phyloP scores from a whole-genome alignment of 805 yeast species.

The Kazachstania kunashirensis region DNA sequence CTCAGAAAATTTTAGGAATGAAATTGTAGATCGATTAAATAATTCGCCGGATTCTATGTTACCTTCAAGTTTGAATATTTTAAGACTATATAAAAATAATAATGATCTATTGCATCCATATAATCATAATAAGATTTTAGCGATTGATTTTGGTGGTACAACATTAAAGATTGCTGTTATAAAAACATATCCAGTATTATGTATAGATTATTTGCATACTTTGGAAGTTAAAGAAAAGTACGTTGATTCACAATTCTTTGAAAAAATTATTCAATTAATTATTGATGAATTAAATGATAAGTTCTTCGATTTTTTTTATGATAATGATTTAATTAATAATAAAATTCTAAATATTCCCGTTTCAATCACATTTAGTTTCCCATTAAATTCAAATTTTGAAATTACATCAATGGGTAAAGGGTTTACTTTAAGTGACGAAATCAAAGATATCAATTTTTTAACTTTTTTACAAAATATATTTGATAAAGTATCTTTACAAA shows the following conservation, averaged over 20 bases:
- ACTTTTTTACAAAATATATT: constrained; percentile 33
- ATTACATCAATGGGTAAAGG: constrained; percentile 56
- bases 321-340: constrained; percentile 5
- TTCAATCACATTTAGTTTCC: constrained; percentile 29
- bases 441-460: constrained; percentile 35
- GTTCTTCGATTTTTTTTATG: constrained; percentile 12
- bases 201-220: constrained; percentile 8
- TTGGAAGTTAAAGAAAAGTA: constrained; percentile 8
- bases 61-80: constrained; percentile 6
- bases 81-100: neutral
- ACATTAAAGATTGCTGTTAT: constrained; percentile 19
- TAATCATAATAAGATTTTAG: constrained; percentile 7
- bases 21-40: constrained; percentile 11
- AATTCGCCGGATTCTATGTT: constrained; percentile 18
- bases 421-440: constrained; percentile 37
- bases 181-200: constrained; percentile 7
- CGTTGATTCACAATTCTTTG: constrained; percentile 17
- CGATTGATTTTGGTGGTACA: constrained; percentile 27
- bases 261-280: constrained; percentile 13
- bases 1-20: constrained; percentile 9
- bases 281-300: constrained; percentile 11
- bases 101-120: neutral
- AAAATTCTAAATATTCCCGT: constrained; percentile 11
- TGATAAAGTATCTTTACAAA: constrained; percentile 5
- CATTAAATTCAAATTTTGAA: constrained; percentile 21